These are phyloP conservation scores for Carex cristatella DNA, from an alignment of 176 grass and related monocot genomes.

Conservation along the genomic window DNA sequence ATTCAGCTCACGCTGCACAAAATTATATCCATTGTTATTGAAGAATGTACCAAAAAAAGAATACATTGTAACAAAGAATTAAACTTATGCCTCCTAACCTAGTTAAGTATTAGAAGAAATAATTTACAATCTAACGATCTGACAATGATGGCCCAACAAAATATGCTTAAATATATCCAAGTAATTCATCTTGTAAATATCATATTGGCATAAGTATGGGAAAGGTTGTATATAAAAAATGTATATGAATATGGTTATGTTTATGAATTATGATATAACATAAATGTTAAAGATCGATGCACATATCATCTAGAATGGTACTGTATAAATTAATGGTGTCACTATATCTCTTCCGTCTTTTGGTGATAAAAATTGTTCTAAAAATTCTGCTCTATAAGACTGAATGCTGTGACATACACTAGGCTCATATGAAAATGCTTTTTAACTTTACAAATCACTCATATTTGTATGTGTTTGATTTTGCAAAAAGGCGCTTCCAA, in stretches of 20 bases:
- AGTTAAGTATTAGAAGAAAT: not conserved
- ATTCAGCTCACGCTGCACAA: slow-evolving; percentile 51
- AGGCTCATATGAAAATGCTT: not conserved
- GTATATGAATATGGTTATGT: not conserved
- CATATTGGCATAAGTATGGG: not conserved
- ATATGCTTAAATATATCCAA: not conserved
- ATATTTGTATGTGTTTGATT: not conserved
- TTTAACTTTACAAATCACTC: not conserved
- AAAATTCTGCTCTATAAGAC: not conserved
- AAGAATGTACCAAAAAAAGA: not conserved
- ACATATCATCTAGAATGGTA: too few species aligned
- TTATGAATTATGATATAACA: not conserved
- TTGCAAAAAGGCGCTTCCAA: not conserved
- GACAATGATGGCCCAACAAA: not conserved
- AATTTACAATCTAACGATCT: not conserved
- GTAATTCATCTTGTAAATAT: not conserved
- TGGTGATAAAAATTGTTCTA: not conserved
- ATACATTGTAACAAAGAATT: not conserved
- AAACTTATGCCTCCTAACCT: not conserved
- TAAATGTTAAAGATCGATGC: not conserved
- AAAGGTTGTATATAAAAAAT: not conserved
- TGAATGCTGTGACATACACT: not conserved
- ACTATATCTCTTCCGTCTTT: not conserved
- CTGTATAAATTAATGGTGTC: not conserved
- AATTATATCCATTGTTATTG: not conserved